Percentiles rank a stretch among this genome's conserved stretches.
These are phyloP conservation scores for Podospora appendiculata DNA, from an alignment of 495 filamentous ascomycete genomes.

Conservation along the genomic window DNA sequence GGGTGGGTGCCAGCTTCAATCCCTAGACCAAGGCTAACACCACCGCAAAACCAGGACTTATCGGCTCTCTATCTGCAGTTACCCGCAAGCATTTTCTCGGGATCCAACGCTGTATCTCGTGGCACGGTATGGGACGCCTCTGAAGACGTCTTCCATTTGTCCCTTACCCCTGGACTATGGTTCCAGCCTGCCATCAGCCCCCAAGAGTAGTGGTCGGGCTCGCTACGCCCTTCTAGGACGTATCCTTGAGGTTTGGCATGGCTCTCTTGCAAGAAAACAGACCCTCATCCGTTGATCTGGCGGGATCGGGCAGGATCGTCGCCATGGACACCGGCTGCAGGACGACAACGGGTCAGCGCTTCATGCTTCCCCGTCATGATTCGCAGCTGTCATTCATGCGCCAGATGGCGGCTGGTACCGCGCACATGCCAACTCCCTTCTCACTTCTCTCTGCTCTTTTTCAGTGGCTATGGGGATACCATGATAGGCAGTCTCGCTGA, in stretches of 20 bases:
- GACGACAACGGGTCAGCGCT: slow-evolving; percentile 5
- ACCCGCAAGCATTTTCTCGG: slow-evolving; percentile 7
- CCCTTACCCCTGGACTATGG: no score
- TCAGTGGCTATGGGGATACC: neutral
- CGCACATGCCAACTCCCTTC: slow-evolving; percentile 2
- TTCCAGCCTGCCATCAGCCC: no score
- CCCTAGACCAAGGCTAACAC: slow-evolving; percentile 1
- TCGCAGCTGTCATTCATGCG: slow-evolving; percentile 18
- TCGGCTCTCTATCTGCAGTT: slow-evolving; percentile 5
- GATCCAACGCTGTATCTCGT: neutral
- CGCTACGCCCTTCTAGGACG: no score
- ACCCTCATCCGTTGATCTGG: slow-evolving; percentile 1
- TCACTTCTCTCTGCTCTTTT: neutral
- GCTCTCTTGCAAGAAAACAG: neutral
- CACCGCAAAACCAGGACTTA: slow-evolving; percentile 4
- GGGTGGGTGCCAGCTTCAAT: neutral
- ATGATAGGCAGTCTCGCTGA: neutral
- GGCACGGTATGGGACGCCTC: no score
- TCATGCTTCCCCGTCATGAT: slow-evolving; percentile 12
- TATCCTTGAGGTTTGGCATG: no score
- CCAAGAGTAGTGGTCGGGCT: no score
- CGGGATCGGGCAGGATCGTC: slow-evolving; percentile 11
- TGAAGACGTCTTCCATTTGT: no score
- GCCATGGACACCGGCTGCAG: slow-evolving; percentile 3
- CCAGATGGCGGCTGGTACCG: slow-evolving; percentile 1